Conservation (phyloP, 768 basidiomycete species). For the Tephrocybe rancida region DNA sequence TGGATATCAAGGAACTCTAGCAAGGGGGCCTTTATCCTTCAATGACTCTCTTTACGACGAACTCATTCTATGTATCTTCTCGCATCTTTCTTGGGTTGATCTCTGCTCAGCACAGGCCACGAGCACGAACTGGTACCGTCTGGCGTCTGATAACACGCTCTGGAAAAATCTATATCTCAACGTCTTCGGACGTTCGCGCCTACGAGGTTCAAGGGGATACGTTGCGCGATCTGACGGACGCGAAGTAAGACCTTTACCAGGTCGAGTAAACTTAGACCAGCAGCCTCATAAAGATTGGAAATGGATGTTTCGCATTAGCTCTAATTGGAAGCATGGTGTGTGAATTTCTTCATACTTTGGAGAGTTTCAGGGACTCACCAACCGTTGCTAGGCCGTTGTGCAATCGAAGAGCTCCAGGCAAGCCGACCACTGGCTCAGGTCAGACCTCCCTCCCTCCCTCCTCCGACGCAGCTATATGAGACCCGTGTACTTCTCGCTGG, state of each 20-base stretch:
- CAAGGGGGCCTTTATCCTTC: conserved; percentile 38
- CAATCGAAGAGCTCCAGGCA: conserved; percentile 39
- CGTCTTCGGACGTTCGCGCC: conserved; percentile 66
- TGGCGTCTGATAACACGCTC: conserved; percentile 71
- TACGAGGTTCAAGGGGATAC: conserved; percentile 71
- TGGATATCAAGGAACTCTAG: not conserved
- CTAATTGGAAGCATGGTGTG: conserved; percentile 80
- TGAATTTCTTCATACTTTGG: not conserved
- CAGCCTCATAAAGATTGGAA: conserved; percentile 67
- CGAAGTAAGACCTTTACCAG: conserved; percentile 61
- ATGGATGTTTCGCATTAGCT: conserved; percentile 85
- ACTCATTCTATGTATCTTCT: conserved; percentile 73
- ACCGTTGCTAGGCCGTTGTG: conserved; percentile 59
- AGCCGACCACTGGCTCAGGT: not conserved
- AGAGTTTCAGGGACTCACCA: not conserved
- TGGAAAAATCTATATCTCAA: conserved; percentile 70
- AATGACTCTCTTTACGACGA: conserved; percentile 72
- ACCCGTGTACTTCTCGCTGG: conserved; percentile 63
- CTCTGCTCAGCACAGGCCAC: conserved; percentile 66
- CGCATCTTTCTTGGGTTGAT: conserved; percentile 65
- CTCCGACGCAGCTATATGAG: conserved; percentile 15
- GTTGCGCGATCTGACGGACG: conserved; percentile 56
- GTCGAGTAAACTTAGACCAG: conserved; percentile 40
- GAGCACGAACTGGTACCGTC: conserved; percentile 66
- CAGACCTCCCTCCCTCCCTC: not conserved